Evolutionary conservation across 2,329 filamentous ascomycete genomes (phyloP), one percentile per base, ranked within the genome.

Genomic region (Cercospora canescens): DNA sequence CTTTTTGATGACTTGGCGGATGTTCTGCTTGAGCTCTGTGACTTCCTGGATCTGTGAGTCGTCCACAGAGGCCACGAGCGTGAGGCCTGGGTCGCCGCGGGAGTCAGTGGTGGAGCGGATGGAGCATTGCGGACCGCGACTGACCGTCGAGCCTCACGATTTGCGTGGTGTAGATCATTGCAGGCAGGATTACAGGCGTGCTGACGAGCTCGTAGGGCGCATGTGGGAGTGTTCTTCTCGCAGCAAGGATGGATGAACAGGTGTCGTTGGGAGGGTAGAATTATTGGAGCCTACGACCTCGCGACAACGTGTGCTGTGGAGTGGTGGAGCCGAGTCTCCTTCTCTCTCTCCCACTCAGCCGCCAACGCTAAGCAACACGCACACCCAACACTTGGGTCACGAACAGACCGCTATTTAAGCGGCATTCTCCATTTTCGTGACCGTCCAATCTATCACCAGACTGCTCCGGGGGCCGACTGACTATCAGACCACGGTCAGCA

Each of bases 21-120:
- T 89, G 79, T 98, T 94, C 69, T 86, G 85, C 81, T 98, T 98
- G 82, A 96, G 90, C 79, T 98, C 93, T 72, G 87, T 84, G 73
- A 98, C 88, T 75, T 93, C 87, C 71, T 87, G 82, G 77, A 94
- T 91, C 72, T 90, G 87, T 84, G 88, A 91, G 78, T 97, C 93
- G 80, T 98, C 95, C 74, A 97, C 92, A 2, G 94, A 97, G 67
- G 94, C 94, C 77, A 93, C 94, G 72, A 99, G 88, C 86, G 96
- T 94, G 71, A 98, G 88, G 86, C 94, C 94, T 97, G 75, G 59
- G 70, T 65, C 68, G 57, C 28, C 59, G 30, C 68, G 61, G 30
- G 30, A 63, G 65, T 70, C 63, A 70, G 66, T 67, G 60, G 65
- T 39, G 50, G 55, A 52, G n/a, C 56, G 34, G 28, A 28, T 37